Percentiles rank a stretch among this genome's conserved stretches.
phyloP scores from a whole-genome alignment of 768 basidiomycete species.

The Kwoniella pini region DNA sequence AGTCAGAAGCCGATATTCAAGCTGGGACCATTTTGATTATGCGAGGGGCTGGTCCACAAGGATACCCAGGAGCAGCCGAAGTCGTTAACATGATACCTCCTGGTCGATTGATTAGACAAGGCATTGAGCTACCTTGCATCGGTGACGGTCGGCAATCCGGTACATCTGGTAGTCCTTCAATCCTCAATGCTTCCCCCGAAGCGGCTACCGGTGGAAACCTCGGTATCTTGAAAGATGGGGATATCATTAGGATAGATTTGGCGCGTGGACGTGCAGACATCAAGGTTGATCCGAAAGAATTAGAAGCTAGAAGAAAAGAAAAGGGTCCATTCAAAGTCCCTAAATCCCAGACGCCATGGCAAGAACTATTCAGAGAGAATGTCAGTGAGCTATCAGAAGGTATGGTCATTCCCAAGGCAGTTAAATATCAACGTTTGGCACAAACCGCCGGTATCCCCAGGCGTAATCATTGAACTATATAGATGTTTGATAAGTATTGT shows the following conservation, averaged over 20 bases:
- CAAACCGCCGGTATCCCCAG: conserved; percentile 42
- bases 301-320: conserved; percentile 38
- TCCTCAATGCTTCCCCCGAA: conserved; percentile 53
- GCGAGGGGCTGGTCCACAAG: conserved; percentile 50
- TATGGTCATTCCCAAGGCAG: conserved; percentile 48
- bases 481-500: too few relatives aligned
- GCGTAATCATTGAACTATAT: conserved; percentile 38
- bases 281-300: conserved; percentile 36
- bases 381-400: conserved; percentile 50
- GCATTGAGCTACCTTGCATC: conserved; percentile 52
- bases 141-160: conserved; percentile 53
- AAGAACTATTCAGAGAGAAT: conserved; percentile 48
- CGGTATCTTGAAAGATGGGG: conserved; percentile 43
- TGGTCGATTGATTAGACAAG: conserved; percentile 44
- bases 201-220: conserved; percentile 46
- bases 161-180: conserved; percentile 49
- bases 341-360: conserved; percentile 51
- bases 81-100: conserved; percentile 54
- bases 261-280: conserved; percentile 40
- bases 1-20: conserved; percentile 27
- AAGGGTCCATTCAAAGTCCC: conserved; percentile 39
- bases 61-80: conserved; percentile 47
- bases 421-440: conserved; percentile 50
- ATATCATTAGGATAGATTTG: conserved; percentile 44
- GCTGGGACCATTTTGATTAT: conserved; percentile 50